These are phyloP conservation scores for Phytophthora pini DNA, from an alignment of 352 stramenopile species.

Conservation along the genomic window DNA sequence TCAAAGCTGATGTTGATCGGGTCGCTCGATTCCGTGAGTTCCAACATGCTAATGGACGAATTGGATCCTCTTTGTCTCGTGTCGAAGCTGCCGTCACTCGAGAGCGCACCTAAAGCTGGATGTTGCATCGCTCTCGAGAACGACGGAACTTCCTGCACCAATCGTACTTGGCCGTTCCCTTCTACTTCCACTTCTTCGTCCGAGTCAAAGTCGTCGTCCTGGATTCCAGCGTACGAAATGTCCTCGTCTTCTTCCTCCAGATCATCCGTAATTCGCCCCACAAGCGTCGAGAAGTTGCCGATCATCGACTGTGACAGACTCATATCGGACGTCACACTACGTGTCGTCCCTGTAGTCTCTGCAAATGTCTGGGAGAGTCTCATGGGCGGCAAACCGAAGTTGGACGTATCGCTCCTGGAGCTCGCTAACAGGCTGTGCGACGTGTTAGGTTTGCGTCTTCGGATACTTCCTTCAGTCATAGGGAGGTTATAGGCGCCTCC, in stretches of 20 bases:
- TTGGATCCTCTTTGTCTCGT: constrained; percentile 37
- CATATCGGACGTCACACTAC: constrained; percentile 61
- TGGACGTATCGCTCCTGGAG: constrained; percentile 35
- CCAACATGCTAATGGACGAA: constrained; percentile 49
- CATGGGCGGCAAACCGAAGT: constrained; percentile 46
- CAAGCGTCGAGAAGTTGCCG: constrained; percentile 74
- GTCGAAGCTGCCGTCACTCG: constrained; percentile 43
- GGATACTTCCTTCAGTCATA: constrained; percentile 23
- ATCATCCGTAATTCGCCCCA: constrained; percentile 70
- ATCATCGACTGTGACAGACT: constrained; percentile 79
- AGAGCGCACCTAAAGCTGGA: constrained; percentile 32
- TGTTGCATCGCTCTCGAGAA: constrained; percentile 28
- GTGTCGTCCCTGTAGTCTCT: constrained; percentile 35
- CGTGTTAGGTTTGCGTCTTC: constrained; percentile 24
- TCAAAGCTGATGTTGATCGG: constrained; percentile 33
- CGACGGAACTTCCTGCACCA: constrained; percentile 16
- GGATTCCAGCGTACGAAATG: constrained; percentile 43
- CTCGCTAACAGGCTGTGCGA: constrained; percentile 39
- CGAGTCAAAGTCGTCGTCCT: constrained; percentile 42
- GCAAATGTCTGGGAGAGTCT: constrained; percentile 57
- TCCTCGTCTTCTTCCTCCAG: constrained; percentile 57
- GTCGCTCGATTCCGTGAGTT: constrained; percentile 27
- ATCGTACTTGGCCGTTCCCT: constrained; percentile 13
- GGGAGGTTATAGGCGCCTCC: constrained; percentile 19
- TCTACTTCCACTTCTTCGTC: constrained; percentile 38